phyloP scores from a whole-genome alignment of 2,329 filamentous ascomycete species.

The Emmonsia crescens region DNA sequence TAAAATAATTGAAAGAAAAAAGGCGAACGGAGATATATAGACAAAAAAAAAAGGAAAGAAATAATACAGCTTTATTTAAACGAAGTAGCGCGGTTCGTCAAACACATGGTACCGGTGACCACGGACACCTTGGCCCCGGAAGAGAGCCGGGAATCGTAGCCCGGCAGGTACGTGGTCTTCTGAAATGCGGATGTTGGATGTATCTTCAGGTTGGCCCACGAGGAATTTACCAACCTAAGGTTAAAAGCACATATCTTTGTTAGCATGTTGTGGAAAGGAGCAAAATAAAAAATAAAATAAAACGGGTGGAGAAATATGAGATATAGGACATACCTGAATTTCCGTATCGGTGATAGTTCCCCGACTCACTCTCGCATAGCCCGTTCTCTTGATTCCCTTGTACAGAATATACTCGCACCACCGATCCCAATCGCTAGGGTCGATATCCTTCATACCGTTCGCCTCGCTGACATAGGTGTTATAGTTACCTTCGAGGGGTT shows the following conservation, averaged over 20 bases:
- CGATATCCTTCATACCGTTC: slow-evolving; percentile 92
- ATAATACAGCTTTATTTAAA: slow-evolving; percentile 20
- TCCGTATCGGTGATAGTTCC: slow-evolving; percentile 95
- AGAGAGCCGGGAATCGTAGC: slow-evolving; percentile 71
- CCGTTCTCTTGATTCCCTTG: slow-evolving; percentile 73
- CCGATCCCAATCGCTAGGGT: slow-evolving; percentile 83
- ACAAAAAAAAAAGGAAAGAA: background rate
- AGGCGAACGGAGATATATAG: slow-evolving; percentile 1
- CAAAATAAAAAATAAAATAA: background rate
- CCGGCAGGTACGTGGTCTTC: slow-evolving; percentile 68
- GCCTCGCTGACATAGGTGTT: slow-evolving; percentile 81
- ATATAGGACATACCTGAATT: slow-evolving; percentile 54
- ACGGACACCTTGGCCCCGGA: slow-evolving; percentile 74
- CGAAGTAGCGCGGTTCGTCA: slow-evolving; percentile 67
- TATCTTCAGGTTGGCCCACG: slow-evolving; percentile 58
- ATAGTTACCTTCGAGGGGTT: slow-evolving; percentile 86
- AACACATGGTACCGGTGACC: slow-evolving; percentile 94
- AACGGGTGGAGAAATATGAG: background rate
- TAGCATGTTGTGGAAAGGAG: background rate
- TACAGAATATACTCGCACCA: slow-evolving; percentile 99
- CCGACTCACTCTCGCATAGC: slow-evolving; percentile 80
- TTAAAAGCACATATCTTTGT: slow-evolving; percentile 13
- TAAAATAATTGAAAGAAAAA: slow-evolving; percentile 9
- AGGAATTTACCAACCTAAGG: slow-evolving; percentile 75
- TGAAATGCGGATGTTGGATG: slow-evolving; percentile 49